phyloP scores from a whole-genome alignment of 495 filamentous ascomycete species.

The Podospora conica region DNA sequence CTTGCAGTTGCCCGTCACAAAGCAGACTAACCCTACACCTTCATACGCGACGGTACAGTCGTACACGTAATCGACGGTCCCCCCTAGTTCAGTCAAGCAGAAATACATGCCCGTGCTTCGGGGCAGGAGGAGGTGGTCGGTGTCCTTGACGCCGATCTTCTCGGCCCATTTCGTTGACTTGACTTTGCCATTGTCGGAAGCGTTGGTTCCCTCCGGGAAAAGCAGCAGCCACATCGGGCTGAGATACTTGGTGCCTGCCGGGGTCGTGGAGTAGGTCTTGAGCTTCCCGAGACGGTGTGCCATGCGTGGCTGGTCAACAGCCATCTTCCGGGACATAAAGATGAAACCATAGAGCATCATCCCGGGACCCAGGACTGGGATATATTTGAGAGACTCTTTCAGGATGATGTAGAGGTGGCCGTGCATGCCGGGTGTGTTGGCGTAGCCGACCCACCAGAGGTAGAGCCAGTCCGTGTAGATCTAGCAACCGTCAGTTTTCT shows the following conservation, averaged over 20 bases:
- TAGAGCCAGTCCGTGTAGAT: conserved; percentile 88
- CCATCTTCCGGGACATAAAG: conserved; percentile 78
- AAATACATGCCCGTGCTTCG: conserved; percentile 71
- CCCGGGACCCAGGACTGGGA: conserved; percentile 68
- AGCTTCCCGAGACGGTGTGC: conserved; percentile 64
- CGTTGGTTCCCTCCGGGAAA: conserved; percentile 80
- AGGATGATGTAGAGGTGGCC: conserved; percentile 83
- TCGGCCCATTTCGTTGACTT: conserved; percentile 63
- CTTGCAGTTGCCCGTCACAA: not conserved
- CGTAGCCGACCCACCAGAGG: conserved; percentile 81
- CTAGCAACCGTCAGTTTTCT: conserved; percentile 19
- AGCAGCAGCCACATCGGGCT: conserved; percentile 84
- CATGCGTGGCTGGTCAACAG: conserved; percentile 65
- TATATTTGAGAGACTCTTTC: conserved; percentile 72
- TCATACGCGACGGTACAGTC: conserved; percentile 85
- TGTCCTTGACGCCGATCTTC: conserved; percentile 60
- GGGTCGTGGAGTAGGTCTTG: conserved; percentile 46
- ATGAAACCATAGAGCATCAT: conserved; percentile 83
- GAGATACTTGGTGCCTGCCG: conserved; percentile 46
- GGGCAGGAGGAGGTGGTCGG: conserved; percentile 63
- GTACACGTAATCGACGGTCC: conserved; percentile 72
- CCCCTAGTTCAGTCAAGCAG: conserved; percentile 63
- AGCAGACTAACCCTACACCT: conserved; percentile 59
- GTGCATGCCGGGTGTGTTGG: conserved; percentile 58
- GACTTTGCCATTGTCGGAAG: conserved; percentile 56